phyloP scores from a whole-genome alignment of 768 basidiomycete genomes.

The Solioccasus polychromus region DNA sequence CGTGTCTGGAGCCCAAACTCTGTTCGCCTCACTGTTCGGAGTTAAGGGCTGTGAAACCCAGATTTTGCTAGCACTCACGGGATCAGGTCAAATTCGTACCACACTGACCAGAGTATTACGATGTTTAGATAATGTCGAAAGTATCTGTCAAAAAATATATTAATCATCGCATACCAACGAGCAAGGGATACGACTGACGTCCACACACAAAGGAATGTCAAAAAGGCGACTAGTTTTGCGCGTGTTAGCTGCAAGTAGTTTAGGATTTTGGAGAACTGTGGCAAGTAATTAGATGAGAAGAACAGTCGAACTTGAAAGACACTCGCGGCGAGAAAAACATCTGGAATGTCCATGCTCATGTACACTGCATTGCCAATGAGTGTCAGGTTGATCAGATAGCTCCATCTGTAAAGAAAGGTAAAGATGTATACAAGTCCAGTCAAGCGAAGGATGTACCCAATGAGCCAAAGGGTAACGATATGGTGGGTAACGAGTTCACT shows the following conservation, averaged over 20 bases:
- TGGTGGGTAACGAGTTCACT: conserved; percentile 87
- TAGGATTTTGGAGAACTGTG: conserved; percentile 76
- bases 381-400: conserved; percentile 77
- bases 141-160: conserved; percentile 50
- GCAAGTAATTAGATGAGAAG: not conserved
- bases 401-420: conserved; percentile 56
- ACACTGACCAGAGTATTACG: conserved; percentile 83
- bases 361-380: conserved; percentile 89
- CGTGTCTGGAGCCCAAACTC: conserved; percentile 53
- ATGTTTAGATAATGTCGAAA: conserved; percentile 93
- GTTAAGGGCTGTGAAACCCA: not conserved
- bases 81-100: conserved; percentile 69
- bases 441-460: conserved; percentile 56
- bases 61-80: conserved; percentile 51
- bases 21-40: conserved; percentile 46
- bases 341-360: conserved; percentile 96
- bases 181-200: conserved; percentile 50
- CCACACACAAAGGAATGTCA: conserved; percentile 70
- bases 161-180: not conserved
- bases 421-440: not conserved
- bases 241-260: conserved; percentile 79
- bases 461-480: conserved; percentile 90
- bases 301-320: not conserved
- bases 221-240: conserved; percentile 62
- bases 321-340: conserved; percentile 80